These are phyloP conservation scores for Rhynchosporium secalis DNA, from an alignment of 2,329 filamentous ascomycete genomes.

Conservation along the genomic window DNA sequence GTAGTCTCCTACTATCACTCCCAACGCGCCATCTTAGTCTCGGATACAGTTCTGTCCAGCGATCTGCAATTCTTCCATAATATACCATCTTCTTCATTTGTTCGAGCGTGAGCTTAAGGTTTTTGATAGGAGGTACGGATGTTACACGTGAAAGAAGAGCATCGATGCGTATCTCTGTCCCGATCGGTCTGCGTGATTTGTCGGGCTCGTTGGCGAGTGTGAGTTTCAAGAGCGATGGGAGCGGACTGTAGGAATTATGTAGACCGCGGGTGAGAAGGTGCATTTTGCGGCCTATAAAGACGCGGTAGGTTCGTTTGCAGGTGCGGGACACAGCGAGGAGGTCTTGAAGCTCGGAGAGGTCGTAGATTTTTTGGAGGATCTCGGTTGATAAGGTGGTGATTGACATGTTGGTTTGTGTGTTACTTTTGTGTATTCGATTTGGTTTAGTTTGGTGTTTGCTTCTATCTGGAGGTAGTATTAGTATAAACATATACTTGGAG, in stretches of 20 bases:
- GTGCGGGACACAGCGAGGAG: constrained; percentile 37
- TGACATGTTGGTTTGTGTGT: constrained; percentile 28
- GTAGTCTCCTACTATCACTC: constrained; percentile 36
- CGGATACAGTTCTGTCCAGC: constrained; percentile 39
- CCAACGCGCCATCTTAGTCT: constrained; percentile 37
- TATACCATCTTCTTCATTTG: constrained; percentile 37
- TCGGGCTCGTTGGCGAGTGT: constrained; percentile 36
- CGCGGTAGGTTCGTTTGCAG: constrained; percentile 33
- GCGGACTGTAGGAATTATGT: constrained; percentile 35
- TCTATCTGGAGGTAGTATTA: constrained; percentile 21
- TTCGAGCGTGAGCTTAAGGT: constrained; percentile 34
- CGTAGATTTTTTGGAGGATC: constrained; percentile 38
- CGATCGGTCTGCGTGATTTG: constrained; percentile 34
- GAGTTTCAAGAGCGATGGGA: constrained; percentile 36
- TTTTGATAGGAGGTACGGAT: constrained; percentile 17
- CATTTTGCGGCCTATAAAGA: constrained; percentile 34
- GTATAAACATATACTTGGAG: constrained; percentile 4
- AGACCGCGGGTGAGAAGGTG: constrained; percentile 32
- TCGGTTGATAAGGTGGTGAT: constrained; percentile 37
- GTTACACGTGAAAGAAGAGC: constrained; percentile 32
- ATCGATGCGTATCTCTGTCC: constrained; percentile 36
- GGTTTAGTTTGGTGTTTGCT: constrained; percentile 6
- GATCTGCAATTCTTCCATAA: constrained; percentile 36
- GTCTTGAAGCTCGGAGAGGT: constrained; percentile 34
- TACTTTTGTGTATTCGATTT: constrained; percentile 4